phyloP scores from a whole-genome alignment of 2,329 filamentous ascomycete genomes.

The Diplodia corticola region DNA sequence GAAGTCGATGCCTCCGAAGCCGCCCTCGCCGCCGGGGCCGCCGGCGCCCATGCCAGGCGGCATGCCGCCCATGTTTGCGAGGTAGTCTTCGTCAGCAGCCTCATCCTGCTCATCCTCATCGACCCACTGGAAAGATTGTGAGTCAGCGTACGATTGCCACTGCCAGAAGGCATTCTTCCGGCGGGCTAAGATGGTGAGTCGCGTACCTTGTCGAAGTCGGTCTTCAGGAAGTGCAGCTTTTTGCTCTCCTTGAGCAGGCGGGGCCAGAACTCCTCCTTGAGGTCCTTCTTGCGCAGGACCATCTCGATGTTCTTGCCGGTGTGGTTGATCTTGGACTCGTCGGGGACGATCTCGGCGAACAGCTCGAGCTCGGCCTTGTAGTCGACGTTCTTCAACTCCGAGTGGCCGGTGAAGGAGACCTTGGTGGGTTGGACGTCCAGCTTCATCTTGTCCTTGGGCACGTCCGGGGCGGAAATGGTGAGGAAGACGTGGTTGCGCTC shows the following conservation, averaged over 20 bases:
- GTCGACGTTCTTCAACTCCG: constrained; percentile 78
- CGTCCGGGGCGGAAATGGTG: constrained; percentile 85
- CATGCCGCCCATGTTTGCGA: constrained; percentile 45
- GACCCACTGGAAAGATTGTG: constrained; percentile 65
- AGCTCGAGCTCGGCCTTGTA: constrained; percentile 87
- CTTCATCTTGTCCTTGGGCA: constrained; percentile 72
- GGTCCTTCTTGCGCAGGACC: constrained; percentile 94
- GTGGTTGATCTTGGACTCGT: constrained; percentile 83
- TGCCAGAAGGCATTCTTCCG: no score
- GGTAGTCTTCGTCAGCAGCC: constrained; percentile 61
- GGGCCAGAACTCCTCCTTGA: constrained; percentile 93
- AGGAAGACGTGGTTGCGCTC: constrained; percentile 95
- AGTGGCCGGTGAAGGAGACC: constrained; percentile 80
- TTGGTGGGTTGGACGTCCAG: constrained; percentile 77
- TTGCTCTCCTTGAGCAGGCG: constrained; percentile 85
- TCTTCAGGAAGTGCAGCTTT: constrained; percentile 96
- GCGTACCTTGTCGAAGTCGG: constrained; percentile 89
- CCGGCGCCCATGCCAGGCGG: constrained; percentile 55
- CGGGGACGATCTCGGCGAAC: constrained; percentile 85
- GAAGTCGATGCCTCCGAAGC: constrained; percentile 89
- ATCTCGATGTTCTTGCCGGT: constrained; percentile 85
- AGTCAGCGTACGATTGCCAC: constrained; percentile 28
- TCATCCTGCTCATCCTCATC: constrained; percentile 98
- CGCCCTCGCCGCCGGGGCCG: constrained; percentile 55
- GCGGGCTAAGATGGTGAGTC: background rate